Evolutionary conservation across 2,329 filamentous ascomycete species (phyloP), one percentile per base, ranked within the genome.

Genomic region (Trichoderma endophyticum): DNA sequence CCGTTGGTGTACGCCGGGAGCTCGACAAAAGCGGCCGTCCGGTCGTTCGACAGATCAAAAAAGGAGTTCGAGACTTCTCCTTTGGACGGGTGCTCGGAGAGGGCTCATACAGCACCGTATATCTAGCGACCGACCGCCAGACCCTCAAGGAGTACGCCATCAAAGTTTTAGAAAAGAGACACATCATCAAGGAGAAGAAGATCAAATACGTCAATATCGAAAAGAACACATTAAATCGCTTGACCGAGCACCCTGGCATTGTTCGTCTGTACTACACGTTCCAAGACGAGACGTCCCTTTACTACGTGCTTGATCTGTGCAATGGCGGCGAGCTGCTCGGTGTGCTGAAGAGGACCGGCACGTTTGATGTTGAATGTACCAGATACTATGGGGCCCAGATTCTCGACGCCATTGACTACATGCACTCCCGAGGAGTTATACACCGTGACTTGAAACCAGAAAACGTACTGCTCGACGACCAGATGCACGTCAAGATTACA

Each of bases 171-270:
- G 96, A 99, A 83, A 99, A 99, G 84, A 90, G 94, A 78, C 96
- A 99, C 81, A 99, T 99, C 79, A 99, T 99, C 86, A 99, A 98
- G 83, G 96, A 99, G 84, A 98, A 97, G 83, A 99, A 99, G 87
- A 97, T 99, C 79, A 99, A 99, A 86, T 99, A 99, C 79, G 96
- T 99, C 82, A 99, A 98, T 82, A 99, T 99, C 77, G 96, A 99
- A 82, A 98, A 98, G 84, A 95, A 99, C 82, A 98, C 96, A 0
- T 86, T 99, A 71, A 99, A 99, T 80, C 91, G 96, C 74, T 86
- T 99, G 72, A 98, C 95, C 4, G 95, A 99, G 75, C 96, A 99
- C 79, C 96, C 96, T 7, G 96, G 96, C 24, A 95, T 99, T 73
- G 95, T 99, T 71, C 92, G 96, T 74, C 87, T 99, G 57, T 99